Evolutionary conservation across 371 early-diverging fungal genomes (phyloP).

Genomic region (Circinella minor): DNA sequence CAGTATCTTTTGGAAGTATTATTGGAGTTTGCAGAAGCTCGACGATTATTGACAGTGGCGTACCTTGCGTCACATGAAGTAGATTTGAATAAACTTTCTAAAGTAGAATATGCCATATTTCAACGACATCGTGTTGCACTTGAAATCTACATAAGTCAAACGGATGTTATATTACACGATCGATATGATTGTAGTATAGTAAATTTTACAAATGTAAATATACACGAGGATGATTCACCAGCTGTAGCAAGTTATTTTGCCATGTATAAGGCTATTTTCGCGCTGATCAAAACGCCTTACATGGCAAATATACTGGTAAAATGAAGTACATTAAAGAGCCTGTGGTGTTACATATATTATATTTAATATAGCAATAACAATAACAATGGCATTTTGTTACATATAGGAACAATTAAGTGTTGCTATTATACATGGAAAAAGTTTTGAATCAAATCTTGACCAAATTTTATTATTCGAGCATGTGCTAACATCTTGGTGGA

Average conservation of each 20-base stretch:
- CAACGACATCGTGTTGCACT: conserved; percentile 1
- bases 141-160: neutral
- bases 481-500: neutral
- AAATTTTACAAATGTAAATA: neutral
- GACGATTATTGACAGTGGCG: conserved; percentile 1
- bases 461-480: neutral
- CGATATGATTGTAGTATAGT: neutral
- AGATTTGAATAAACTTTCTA: neutral
- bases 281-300: neutral
- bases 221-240: neutral
- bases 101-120: conserved; percentile 3
- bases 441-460: neutral
- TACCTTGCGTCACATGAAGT: neutral
- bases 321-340: neutral
- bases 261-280: neutral
- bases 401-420: neutral
- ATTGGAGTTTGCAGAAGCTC: neutral
- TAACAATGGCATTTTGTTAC: neutral
- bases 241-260: neutral
- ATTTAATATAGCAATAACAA: neutral
- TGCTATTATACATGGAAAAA: neutral
- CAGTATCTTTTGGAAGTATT: neutral
- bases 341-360: neutral
- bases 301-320: neutral
- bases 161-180: neutral